Evolutionary conservation across 208 protist genomes (phyloP).

Genomic region (Trichomonas vaginalis): DNA sequence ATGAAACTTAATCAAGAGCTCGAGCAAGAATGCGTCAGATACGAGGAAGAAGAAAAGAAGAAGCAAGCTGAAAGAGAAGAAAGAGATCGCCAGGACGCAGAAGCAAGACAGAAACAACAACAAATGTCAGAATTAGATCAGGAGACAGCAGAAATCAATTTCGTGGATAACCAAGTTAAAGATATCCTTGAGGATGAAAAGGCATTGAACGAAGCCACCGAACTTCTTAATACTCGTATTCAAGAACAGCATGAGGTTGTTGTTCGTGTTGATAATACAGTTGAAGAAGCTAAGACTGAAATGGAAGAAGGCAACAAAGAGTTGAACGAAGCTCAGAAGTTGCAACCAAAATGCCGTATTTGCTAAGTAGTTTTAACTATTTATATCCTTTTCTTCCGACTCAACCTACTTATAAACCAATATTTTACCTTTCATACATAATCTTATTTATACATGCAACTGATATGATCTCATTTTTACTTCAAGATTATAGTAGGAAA

Average conservation of each 20-base stretch:
- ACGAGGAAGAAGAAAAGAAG: not conserved
- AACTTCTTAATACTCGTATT: not conserved
- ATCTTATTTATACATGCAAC: too few species aligned
- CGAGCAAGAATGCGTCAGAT: not conserved
- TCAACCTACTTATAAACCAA: too few species aligned
- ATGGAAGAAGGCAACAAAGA: not conserved
- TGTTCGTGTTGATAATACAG: not conserved
- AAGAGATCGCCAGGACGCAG: not conserved
- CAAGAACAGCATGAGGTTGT: not conserved
- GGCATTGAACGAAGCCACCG: not conserved
- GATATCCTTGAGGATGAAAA: not conserved
- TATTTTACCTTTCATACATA: too few species aligned
- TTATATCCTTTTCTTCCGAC: too few species aligned
- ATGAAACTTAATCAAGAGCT: not conserved
- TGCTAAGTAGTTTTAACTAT: too few species aligned
- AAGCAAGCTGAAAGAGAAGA: not conserved
- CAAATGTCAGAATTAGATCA: not conserved
- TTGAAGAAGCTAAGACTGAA: not conserved
- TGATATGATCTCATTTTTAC: too few species aligned
- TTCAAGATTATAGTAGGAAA: too few species aligned
- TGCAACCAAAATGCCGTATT: not conserved
- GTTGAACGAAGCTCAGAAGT: not conserved
- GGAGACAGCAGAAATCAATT: not conserved
- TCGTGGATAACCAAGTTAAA: not conserved
- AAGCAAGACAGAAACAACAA: not conserved